phyloP scores from a whole-genome alignment of 108 stramenopile genomes.

The Phaeodactylum tricornutum region DNA sequence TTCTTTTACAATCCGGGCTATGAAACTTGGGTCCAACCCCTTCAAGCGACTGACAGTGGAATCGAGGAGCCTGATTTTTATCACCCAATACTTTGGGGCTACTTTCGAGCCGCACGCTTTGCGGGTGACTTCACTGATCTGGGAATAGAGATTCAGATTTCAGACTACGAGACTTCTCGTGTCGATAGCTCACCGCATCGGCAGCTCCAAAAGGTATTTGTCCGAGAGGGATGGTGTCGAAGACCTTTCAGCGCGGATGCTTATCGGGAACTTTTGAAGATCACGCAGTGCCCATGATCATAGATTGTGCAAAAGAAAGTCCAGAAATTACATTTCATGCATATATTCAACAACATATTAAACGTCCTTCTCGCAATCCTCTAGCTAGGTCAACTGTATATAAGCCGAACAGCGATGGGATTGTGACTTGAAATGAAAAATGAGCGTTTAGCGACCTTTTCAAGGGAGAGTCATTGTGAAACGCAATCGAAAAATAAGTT shows the following conservation, averaged over 20 bases:
- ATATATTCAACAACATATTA: too few species aligned
- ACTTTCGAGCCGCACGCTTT: conserved; percentile 77
- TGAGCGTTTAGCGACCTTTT: too few species aligned
- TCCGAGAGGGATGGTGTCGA: not conserved
- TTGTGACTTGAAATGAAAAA: too few species aligned
- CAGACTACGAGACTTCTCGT: conserved; percentile 21
- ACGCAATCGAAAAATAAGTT: too few species aligned
- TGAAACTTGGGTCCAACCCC: conserved; percentile 33
- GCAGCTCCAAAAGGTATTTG: conserved; percentile 35
- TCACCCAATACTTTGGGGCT: conserved; percentile 60
- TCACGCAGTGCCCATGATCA: too few species aligned
- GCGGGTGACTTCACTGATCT: conserved; percentile 79
- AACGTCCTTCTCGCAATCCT: too few species aligned
- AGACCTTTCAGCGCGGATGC: not conserved
- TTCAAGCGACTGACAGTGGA: conserved; percentile 6
- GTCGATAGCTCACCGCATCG: conserved; percentile 28
- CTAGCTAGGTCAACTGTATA: too few species aligned
- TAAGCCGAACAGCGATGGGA: too few species aligned
- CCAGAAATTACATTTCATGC: too few species aligned
- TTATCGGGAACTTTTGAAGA: not conserved
- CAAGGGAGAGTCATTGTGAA: too few species aligned
- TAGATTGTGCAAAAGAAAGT: too few species aligned
- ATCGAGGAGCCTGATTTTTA: too few species aligned
- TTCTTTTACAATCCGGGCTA: conserved; percentile 92
- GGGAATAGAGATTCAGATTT: conserved; percentile 75